Conservation (phyloP, 2,329 filamentous ascomycete species). For the Ceratocystis colombiana region DNA sequence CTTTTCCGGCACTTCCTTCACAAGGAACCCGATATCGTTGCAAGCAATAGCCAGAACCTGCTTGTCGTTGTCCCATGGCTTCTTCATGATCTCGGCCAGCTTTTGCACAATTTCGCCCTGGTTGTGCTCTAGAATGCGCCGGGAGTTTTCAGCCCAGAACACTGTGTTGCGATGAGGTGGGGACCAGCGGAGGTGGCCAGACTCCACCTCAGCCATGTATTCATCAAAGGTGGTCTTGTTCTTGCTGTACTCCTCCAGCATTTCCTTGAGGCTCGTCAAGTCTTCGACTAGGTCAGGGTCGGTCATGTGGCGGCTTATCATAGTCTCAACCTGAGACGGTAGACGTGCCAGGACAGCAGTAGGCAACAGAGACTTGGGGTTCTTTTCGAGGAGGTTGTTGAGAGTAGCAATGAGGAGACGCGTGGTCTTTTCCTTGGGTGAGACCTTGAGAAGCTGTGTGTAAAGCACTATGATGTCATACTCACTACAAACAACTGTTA, state of each 20-base stretch:
- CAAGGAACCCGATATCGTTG: constrained; percentile 80
- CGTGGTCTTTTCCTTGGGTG: constrained; percentile 96
- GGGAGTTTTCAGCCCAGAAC: constrained; percentile 88
- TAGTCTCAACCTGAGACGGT: constrained; percentile 54
- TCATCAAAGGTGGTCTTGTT: constrained; percentile 75
- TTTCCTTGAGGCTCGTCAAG: constrained; percentile 49
- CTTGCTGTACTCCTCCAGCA: constrained; percentile 57
- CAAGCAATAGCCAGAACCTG: constrained; percentile 86
- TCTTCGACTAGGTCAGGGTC: constrained; percentile 57
- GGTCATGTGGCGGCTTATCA: constrained; percentile 51
- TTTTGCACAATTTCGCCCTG: constrained; percentile 69
- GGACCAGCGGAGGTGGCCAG: constrained; percentile 84
- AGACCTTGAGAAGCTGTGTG: constrained; percentile 81
- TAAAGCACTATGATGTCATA: constrained; percentile 88
- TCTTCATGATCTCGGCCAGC: constrained; percentile 70
- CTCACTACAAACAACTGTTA: constrained; percentile 47
- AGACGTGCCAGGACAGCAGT: constrained; percentile 78
- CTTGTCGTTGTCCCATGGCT: constrained; percentile 67
- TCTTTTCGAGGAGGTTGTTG: constrained; percentile 65
- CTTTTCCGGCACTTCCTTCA: constrained; percentile 82
- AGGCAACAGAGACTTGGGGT: constrained; percentile 65
- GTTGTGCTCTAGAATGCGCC: constrained; percentile 73
- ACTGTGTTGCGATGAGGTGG: constrained; percentile 76
- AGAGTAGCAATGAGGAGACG: constrained; percentile 82
- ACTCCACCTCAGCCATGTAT: constrained; percentile 75